Evolutionary conservation across 75 land plant genomes (phyloP).

Genomic region (Sequoia sempervirens): DNA sequence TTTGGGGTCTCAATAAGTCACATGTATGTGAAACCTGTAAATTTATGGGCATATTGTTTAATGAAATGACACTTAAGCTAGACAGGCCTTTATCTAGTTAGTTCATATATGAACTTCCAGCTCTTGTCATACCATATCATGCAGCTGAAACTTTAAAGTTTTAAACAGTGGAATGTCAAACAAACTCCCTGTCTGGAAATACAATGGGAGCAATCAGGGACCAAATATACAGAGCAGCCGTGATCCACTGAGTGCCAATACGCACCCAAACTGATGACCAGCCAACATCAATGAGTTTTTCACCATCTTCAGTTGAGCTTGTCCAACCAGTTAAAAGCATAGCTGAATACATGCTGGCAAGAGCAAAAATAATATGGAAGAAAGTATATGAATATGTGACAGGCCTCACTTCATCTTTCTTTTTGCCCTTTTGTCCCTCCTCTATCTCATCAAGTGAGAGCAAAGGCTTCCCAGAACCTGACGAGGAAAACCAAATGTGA

Average conservation of each 20-base stretch:
- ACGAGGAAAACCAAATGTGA: background rate
- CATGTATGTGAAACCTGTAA: background rate
- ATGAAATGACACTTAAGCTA: background rate
- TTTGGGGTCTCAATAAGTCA: background rate
- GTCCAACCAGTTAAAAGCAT: conserved; percentile 99
- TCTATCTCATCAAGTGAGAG: conserved; percentile 45
- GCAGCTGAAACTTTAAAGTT: background rate
- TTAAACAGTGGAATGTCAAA: conserved; percentile 13
- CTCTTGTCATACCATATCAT: background rate
- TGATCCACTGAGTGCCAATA: conserved; percentile 91
- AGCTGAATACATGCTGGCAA: conserved; percentile 98
- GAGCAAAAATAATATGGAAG: conserved; percentile 95
- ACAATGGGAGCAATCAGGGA: conserved; percentile 83
- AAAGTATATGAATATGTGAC: conserved; percentile 88
- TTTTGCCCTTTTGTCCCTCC: conserved; percentile 39
- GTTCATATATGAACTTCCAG: background rate
- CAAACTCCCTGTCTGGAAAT: conserved; percentile 92
- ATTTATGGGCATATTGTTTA: background rate
- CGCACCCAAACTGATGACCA: conserved; percentile 99
- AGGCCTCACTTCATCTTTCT: conserved; percentile 60
- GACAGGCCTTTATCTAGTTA: background rate
- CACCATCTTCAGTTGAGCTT: conserved; percentile 47
- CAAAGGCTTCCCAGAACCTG: conserved; percentile 30
- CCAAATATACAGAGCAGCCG: conserved; percentile 88
- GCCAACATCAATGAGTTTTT: conserved; percentile 88